Base-by-base conservation (phyloP, 2,329 filamentous ascomycete genomes). In the Talaromyces sp. region DNA sequence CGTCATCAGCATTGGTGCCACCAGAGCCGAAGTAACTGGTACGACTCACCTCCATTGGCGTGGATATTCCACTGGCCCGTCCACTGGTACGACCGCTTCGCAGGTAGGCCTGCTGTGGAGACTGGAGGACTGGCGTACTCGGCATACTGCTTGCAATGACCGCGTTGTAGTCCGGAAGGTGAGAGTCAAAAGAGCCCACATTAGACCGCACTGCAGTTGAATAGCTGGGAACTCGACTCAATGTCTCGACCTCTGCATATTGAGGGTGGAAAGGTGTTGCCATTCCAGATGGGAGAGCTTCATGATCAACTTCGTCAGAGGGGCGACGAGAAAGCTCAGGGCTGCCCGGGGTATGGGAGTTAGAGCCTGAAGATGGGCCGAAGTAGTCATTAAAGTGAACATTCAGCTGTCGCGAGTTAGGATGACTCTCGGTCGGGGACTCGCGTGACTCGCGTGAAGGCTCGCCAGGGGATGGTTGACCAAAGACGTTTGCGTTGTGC, bases 201-300 rank as follows among this genome's bases (percentile, higher is more conserved):
- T 85, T 83, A 0, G 86, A 83, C 57, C 83, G 84, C 22, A 91
- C 83, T 0, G 89, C 89, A 1, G 89, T 91, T 14, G 82, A 82
- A 68, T 92, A 92, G 51, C 88, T 91, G 1, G 89, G 89, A 2
- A 92, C 88, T 59, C 88, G 88, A 68, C 80, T 88, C 37, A 91
- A 75, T 58, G 85, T 82, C 43, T 82, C 81, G 60, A 90, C 74
- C 57, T 88, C 85, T 16, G 79, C 75, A 43, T 79, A 78, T 54
- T 76, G 73, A 11, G 69, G 70, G 42, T 71, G 69, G 55, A 67
- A 67, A 8, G 74, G 75, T 1, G 73, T 77, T 5, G 70, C 70
- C 63, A 73, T 67, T 22, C 76, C 74, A 58, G 64, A 79, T 67
- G 57, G 73, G 69, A 61, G 80, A 74, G 45, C 76, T 70, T 58